A percentile compares a stretch with the other conserved stretches of the same genome.
These are phyloP conservation scores for Phaffia rhodozyma DNA, from an alignment of 1,284 basidiomycete species.

Conservation along the genomic window DNA sequence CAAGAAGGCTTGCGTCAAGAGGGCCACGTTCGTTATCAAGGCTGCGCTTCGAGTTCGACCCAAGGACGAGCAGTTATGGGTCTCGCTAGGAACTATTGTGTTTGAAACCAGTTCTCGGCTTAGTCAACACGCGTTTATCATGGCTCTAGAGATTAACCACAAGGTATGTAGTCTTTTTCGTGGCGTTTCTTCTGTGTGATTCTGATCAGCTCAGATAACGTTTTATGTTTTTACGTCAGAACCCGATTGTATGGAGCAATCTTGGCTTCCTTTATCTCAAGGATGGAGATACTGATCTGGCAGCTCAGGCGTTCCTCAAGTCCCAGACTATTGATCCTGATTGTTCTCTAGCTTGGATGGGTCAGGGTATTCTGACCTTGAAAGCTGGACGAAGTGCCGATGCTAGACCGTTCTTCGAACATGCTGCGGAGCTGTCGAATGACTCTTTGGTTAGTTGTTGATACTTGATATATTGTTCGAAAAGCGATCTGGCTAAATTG, in stretches of 20 bases:
- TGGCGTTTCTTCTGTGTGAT: not conserved
- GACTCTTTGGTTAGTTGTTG: slow-evolving; percentile 48
- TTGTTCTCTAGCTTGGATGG: slow-evolving; percentile 81
- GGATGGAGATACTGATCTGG: slow-evolving; percentile 67
- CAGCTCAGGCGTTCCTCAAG: slow-evolving; percentile 72
- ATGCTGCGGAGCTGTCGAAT: slow-evolving; percentile 61
- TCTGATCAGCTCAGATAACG: not conserved
- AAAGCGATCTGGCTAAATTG: not conserved
- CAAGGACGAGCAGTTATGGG: slow-evolving; percentile 67
- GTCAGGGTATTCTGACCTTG: slow-evolving; percentile 64
- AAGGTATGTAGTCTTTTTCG: slow-evolving; percentile 44
- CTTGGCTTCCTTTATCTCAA: slow-evolving; percentile 83
- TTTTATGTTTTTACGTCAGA: slow-evolving; percentile 39
- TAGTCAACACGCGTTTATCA: slow-evolving; percentile 79
- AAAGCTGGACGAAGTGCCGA: slow-evolving; percentile 51
- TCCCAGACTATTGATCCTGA: slow-evolving; percentile 90
- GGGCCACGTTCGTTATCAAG: slow-evolving; percentile 54
- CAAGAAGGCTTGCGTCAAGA: slow-evolving; percentile 38
- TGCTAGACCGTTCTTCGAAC: slow-evolving; percentile 62
- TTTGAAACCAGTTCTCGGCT: slow-evolving; percentile 55
- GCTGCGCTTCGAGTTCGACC: slow-evolving; percentile 66
- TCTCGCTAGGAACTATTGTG: slow-evolving; percentile 59
- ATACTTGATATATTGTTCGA: not conserved
- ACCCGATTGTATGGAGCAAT: slow-evolving; percentile 70
- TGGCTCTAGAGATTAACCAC: slow-evolving; percentile 68